These are phyloP conservation scores for Penicillium expansum DNA, from an alignment of 2,329 filamentous ascomycete species.

Conservation along the genomic window DNA sequence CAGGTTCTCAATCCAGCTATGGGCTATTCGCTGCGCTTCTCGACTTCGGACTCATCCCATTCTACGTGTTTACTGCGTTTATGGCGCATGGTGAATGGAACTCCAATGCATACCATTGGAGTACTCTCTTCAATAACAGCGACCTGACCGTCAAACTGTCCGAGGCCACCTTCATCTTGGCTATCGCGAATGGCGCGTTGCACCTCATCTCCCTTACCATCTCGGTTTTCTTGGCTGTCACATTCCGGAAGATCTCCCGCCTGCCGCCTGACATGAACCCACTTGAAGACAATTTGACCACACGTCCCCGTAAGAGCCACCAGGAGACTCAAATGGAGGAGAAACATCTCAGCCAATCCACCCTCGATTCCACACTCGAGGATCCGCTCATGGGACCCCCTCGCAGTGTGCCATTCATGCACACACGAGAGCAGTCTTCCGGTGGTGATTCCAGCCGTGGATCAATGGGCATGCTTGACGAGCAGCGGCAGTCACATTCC, in stretches of 20 bases:
- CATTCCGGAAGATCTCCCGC: slow-evolving; percentile 76
- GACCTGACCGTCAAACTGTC: slow-evolving; percentile 59
- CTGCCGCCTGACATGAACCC: slow-evolving; percentile 96
- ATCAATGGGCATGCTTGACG: slow-evolving; percentile 48
- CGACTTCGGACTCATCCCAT: slow-evolving; percentile 65
- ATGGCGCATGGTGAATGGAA: slow-evolving; percentile 54
- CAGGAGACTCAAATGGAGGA: slow-evolving; percentile 63
- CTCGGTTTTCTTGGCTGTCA: slow-evolving; percentile 70
- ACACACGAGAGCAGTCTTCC: slow-evolving; percentile 67
- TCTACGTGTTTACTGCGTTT: slow-evolving; percentile 60
- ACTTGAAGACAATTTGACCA: slow-evolving; percentile 79
- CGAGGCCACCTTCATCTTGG: slow-evolving; percentile 65
- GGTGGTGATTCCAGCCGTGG: slow-evolving; percentile 54
- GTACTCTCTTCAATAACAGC: slow-evolving; percentile 62
- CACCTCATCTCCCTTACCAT: slow-evolving; percentile 69
- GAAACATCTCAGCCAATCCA: slow-evolving; percentile 59
- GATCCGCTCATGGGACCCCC: slow-evolving; percentile 45
- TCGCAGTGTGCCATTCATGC: slow-evolving; percentile 70
- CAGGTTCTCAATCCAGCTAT: slow-evolving; percentile 81
- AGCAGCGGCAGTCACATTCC: slow-evolving; percentile 49
- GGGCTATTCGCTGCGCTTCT: slow-evolving; percentile 76
- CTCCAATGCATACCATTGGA: slow-evolving; percentile 56
- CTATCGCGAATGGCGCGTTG: slow-evolving; percentile 62
- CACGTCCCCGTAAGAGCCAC: slow-evolving; percentile 66
- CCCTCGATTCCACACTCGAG: slow-evolving; percentile 43